Evolutionary conservation across 1,284 basidiomycete species (phyloP).

Genomic region (Naganishia sp.): DNA sequence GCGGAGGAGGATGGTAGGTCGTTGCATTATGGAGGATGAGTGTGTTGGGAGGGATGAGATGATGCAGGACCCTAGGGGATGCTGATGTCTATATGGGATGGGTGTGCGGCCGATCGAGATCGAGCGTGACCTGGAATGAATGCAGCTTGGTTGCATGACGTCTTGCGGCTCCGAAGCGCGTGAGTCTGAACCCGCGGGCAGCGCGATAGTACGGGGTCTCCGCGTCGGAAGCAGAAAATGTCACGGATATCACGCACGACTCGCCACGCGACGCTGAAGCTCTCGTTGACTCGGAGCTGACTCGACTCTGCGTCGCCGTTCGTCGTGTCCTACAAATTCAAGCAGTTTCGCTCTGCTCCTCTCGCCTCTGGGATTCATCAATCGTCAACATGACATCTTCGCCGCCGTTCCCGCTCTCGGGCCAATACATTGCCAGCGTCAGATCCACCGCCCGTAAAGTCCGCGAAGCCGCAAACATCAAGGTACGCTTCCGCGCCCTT

Average conservation of each 20-base stretch:
- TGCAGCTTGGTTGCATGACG: background rate
- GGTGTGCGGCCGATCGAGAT: background rate
- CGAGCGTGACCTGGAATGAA: background rate
- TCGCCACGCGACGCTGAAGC: too few relatives aligned
- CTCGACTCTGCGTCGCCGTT: too few relatives aligned
- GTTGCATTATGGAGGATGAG: constrained; percentile 9
- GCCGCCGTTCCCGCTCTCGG: background rate
- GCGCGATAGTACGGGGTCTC: too few relatives aligned
- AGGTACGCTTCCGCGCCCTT: constrained; percentile 21
- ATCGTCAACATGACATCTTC: too few relatives aligned
- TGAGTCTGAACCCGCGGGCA: too few relatives aligned
- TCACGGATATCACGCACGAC: too few relatives aligned
- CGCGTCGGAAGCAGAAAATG: too few relatives aligned
- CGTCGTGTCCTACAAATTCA: too few relatives aligned
- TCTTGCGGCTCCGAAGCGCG: too few relatives aligned
- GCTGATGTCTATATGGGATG: background rate
- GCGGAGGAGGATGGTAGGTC: constrained; percentile 8
- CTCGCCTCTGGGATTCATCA: background rate
- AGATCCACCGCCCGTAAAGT: constrained; percentile 12
- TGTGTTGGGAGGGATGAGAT: background rate
- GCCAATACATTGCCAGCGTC: constrained; percentile 29
- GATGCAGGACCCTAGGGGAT: background rate
- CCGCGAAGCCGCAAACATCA: constrained; percentile 25
- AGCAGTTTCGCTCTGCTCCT: too few relatives aligned
- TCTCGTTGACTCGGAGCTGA: too few relatives aligned